These are phyloP conservation scores for Tricharina praecox DNA, from an alignment of 495 filamentous ascomycete species.

Conservation along the genomic window DNA sequence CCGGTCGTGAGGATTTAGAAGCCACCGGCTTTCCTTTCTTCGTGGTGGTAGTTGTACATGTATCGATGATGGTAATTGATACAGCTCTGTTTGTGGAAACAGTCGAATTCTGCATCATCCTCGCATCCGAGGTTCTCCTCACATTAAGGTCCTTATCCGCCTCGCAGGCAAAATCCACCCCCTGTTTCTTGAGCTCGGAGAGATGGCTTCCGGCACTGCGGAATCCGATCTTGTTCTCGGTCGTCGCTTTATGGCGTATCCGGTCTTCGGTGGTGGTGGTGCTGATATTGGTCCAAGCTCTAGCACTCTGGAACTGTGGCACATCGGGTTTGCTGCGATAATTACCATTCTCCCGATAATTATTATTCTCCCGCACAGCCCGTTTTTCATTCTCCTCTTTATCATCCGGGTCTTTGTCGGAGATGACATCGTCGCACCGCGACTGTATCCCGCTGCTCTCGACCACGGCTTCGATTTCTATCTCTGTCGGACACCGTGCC, in stretches of 20 bases:
- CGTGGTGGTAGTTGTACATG: constrained; percentile 8
- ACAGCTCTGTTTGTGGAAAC: too few relatives aligned
- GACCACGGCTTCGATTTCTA: constrained; percentile 33
- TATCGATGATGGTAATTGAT: too few relatives aligned
- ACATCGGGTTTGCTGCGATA: too few relatives aligned
- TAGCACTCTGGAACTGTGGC: constrained; percentile 7
- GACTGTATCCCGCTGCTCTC: constrained; percentile 31
- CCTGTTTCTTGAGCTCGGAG: constrained; percentile 20
- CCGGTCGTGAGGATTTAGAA: constrained; percentile 15
- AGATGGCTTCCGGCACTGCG: constrained; percentile 19
- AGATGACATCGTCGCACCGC: constrained; percentile 46
- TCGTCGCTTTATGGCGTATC: constrained; percentile 15
- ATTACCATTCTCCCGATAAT: not conserved
- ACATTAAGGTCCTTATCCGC: constrained; percentile 10
- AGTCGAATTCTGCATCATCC: constrained; percentile 11
- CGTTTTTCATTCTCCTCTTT: constrained; percentile 28
- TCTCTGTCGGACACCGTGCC: constrained; percentile 36
- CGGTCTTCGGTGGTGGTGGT: constrained; percentile 13
- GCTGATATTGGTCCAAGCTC: not conserved
- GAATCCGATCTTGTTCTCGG: constrained; percentile 17
- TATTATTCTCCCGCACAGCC: not conserved
- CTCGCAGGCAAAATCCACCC: constrained; percentile 4
- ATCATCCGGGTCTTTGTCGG: constrained; percentile 36
- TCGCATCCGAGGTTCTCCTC: constrained; percentile 2
- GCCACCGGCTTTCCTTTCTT: constrained; percentile 14